Conservation (phyloP, 257 asterid species). For the Nicotiana noctiflora region DNA sequence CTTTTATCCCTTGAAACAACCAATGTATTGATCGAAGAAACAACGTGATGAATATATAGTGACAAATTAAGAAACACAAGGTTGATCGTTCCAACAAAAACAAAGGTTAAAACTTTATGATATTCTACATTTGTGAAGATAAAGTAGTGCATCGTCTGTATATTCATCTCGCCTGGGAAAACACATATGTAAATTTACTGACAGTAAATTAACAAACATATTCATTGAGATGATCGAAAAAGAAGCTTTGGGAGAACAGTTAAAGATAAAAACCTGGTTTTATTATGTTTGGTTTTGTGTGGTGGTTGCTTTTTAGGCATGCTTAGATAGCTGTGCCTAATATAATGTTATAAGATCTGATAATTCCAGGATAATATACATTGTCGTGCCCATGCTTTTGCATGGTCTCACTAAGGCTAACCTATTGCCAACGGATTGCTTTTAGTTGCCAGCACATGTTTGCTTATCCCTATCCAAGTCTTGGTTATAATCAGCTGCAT, state of each 20-base stretch:
- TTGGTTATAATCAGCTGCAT: neutral
- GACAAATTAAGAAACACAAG: slow-evolving; percentile 12
- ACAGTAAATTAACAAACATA: neutral
- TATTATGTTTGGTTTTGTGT: slow-evolving; percentile 4
- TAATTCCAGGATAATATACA: neutral
- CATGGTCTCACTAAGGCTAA: neutral
- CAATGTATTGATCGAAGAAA: neutral
- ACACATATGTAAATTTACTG: neutral
- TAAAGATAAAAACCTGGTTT: neutral
- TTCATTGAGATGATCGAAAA: neutral
- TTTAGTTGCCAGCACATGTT: slow-evolving; percentile 14
- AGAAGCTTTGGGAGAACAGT: neutral
- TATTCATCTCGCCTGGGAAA: neutral
- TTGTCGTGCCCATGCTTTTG: neutral
- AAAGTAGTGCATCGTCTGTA: slow-evolving; percentile 22
- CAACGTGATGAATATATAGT: neutral
- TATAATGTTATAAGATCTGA: neutral
- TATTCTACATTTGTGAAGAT: neutral
- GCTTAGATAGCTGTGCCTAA: neutral
- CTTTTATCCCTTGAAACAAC: neutral
- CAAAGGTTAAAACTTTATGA: neutral
- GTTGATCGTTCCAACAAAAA: slow-evolving; percentile 17
- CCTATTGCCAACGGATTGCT: neutral
- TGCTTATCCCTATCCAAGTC: neutral
- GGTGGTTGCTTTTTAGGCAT: slow-evolving; percentile 11